Percentiles rank a stretch among this genome's conserved stretches.
phyloP scores from a whole-genome alignment of 2,329 filamentous ascomycete genomes.

The Aspergillus puulaauensis region DNA sequence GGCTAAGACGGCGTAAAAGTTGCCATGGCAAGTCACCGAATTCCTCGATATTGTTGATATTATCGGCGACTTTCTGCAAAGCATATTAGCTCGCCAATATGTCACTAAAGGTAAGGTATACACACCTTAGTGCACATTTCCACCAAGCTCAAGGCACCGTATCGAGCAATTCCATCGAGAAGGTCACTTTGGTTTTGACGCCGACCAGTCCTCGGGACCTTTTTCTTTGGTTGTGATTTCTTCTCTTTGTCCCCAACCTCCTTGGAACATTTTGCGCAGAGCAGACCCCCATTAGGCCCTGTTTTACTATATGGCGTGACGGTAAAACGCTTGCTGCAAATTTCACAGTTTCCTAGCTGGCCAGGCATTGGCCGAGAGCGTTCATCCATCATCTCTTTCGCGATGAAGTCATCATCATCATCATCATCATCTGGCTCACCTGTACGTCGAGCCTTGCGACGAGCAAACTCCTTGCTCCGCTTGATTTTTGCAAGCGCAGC shows the following conservation, averaged over 20 bases:
- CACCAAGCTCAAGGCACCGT: conserved; percentile 44
- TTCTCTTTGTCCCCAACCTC: conserved; percentile 68
- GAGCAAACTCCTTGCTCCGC: conserved; percentile 51
- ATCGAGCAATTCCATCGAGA: conserved; percentile 65
- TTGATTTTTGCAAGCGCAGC: conserved; percentile 47
- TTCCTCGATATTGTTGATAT: conserved; percentile 64
- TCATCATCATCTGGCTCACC: conserved; percentile 48
- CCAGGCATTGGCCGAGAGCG: conserved; percentile 66
- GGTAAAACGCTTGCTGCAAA: conserved; percentile 84
- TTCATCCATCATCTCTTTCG: conserved; percentile 55
- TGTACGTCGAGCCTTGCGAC: conserved; percentile 42
- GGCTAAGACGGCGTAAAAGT: conserved; percentile 58
- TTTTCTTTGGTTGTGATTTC: conserved; percentile 53
- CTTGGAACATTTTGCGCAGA: conserved; percentile 80
- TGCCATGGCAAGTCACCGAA: conserved; percentile 61
- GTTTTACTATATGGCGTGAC: conserved; percentile 86
- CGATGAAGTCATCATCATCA: conserved; percentile 50
- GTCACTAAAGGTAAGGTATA: background rate
- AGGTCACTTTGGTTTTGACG: conserved; percentile 80
- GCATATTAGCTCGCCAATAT: conserved; percentile 18
- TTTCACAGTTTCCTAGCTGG: conserved; percentile 84
- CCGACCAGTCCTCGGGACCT: conserved; percentile 58
- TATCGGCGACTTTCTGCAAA: conserved; percentile 57
- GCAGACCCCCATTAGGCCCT: conserved; percentile 78
- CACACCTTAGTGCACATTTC: conserved; percentile 60